Evolutionary conservation across 192 early-diverging fungal species (phyloP), one percentile per base, ranked within the genome.

Genomic region (Linnemannia zychae): DNA sequence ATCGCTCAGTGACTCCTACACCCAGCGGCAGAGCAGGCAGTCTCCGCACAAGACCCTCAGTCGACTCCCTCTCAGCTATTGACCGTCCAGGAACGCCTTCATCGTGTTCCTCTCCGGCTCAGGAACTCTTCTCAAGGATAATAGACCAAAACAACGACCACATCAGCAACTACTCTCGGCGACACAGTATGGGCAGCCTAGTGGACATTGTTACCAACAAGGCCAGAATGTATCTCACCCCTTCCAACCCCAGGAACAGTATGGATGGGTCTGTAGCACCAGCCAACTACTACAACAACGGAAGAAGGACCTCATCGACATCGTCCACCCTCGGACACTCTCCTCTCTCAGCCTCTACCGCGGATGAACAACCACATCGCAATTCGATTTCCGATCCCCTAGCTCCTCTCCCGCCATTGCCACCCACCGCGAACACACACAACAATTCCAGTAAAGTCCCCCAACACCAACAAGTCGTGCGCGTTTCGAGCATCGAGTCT

Each of bases 401-500:
- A 2, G 13, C 28, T 24, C 24, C 57, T 31, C 57, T 63, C 57
- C 57, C 57, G 57, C 57, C 57, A 33, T 63, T 63, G 13, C 57
- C 57, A 63, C 57, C 28, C 28, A 11, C 52, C 52, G 3, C 52
- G 52, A 57, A 20, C n/a, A 57, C 52, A 24, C 46, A n/a, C n/a
- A 44, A 44, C 40, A 44, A 44, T 44, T 3, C 40, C 40, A 44
- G 40, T 44, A 44, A 9, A 44, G 4, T 44, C 40, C 48, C 9
- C 4, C 28, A n/a, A 28, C 57, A 63, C 9, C 57, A 63, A 33
- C 57, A 63, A 63, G 28, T 63, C 28, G 57, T 63, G 15, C 73
- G 53, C 20, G 73, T 75, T 13, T 75, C 73, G 57, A 75, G 53
- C 37, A 57, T 75, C n/a, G 73, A 75, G 20, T 75, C 73, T 20